These are phyloP conservation scores for Coemansia furcata DNA, from an alignment of 192 early-diverging fungal genomes.

Conservation along the genomic window DNA sequence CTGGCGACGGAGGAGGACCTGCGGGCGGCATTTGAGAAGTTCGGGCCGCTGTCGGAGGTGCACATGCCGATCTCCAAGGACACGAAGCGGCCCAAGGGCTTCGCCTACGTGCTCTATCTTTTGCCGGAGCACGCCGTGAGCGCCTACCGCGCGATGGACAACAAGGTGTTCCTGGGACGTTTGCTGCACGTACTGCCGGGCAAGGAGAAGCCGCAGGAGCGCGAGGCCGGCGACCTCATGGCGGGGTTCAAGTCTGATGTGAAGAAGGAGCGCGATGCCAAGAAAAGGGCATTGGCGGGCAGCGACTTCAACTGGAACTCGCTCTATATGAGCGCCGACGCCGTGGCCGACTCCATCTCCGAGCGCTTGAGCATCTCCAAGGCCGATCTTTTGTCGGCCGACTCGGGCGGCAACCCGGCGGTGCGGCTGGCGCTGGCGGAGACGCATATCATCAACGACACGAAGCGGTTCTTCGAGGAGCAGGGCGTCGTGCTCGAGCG, in stretches of 20 bases:
- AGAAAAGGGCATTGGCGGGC: constrained; percentile 71
- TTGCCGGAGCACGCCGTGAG: constrained; percentile 92
- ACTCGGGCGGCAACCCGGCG: constrained; percentile 72
- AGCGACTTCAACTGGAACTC: constrained; percentile 96
- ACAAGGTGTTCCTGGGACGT: constrained; percentile 87
- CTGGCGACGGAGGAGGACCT: constrained; percentile 87
- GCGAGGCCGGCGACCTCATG: constrained; percentile 47
- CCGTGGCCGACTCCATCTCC: constrained; percentile 95
- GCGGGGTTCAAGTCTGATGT: constrained; percentile 60
- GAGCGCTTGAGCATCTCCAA: constrained; percentile 86
- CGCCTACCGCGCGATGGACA: constrained; percentile 79
- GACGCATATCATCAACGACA: constrained; percentile 92
- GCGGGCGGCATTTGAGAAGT: constrained; percentile 74
- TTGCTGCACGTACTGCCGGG: constrained; percentile 87
- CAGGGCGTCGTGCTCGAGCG: constrained; percentile 79
- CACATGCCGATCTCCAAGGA: constrained; percentile 93
- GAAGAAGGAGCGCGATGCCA: constrained; percentile 81
- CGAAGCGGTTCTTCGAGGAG: constrained; percentile 86
- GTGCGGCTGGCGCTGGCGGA: constrained; percentile 96
- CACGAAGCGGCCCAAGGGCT: constrained; percentile 92
- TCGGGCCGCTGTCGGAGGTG: constrained; percentile 88
- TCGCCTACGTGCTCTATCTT: constrained; percentile 85
- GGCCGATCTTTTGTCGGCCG: constrained; percentile 85
- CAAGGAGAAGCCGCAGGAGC: constrained; percentile 69
- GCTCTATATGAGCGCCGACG: constrained; percentile 94